These are phyloP conservation scores for Cucumis melo DNA, from an alignment of 306 rosid genomes.

Conservation along the genomic window DNA sequence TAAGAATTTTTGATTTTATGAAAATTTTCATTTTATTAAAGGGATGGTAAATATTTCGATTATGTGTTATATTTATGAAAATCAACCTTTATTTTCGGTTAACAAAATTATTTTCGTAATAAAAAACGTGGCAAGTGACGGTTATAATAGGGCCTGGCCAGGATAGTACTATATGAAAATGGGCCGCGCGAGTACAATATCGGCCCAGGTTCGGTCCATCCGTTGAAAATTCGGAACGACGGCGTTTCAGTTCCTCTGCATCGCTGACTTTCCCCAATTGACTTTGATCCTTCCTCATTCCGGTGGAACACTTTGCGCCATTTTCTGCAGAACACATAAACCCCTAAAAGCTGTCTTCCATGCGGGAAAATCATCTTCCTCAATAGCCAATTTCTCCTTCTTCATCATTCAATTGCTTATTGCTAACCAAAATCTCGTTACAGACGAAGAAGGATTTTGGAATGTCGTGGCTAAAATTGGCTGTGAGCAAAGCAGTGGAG, in stretches of 20 bases:
- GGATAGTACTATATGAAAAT: background rate
- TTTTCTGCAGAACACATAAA: constrained; percentile 5
- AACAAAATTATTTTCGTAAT: no score
- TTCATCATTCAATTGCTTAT: background rate
- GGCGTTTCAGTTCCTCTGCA: background rate
- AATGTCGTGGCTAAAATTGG: constrained; percentile 91
- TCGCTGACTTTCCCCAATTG: background rate
- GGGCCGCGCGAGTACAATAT: background rate
- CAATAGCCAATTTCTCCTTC: background rate
- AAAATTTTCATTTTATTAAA: no score
- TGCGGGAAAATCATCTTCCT: background rate
- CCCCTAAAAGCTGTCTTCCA: constrained; percentile 2
- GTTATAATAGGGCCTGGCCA: no score
- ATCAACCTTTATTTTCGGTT: no score
- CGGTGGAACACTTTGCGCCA: constrained; percentile 5
- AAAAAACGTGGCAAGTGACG: no score
- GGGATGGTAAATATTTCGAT: no score
- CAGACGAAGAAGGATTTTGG: background rate
- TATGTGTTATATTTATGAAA: no score
- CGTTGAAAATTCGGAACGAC: background rate
- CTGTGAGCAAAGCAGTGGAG: constrained; percentile 91
- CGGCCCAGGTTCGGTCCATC: background rate
- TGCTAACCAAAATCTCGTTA: background rate
- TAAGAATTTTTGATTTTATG: no score
- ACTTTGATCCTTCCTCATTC: background rate